A percentile compares a stretch with the other conserved stretches of the same genome.
These are phyloP conservation scores for Backusella tuberculispora DNA, from an alignment of 192 early-diverging fungal species.

Conservation along the genomic window DNA sequence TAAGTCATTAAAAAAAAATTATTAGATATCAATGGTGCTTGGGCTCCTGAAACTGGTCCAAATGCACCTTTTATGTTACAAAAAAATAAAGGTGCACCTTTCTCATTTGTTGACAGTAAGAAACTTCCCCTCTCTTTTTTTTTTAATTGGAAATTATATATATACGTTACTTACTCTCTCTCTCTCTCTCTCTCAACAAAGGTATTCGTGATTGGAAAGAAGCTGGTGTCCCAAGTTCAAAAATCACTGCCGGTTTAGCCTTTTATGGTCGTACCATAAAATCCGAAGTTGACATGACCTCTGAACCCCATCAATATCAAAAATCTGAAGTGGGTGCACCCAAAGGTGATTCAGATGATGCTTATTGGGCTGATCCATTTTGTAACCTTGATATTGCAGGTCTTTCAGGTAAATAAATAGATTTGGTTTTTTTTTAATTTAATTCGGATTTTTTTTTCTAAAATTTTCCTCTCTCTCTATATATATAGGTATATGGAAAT, in stretches of 20 bases:
- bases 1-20: no score
- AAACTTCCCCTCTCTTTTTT: slow-evolving; percentile 8
- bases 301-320: slow-evolving; percentile 42
- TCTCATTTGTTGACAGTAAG: slow-evolving; percentile 35
- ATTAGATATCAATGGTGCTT: slow-evolving; percentile 52
- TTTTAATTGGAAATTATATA: no score
- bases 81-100: slow-evolving; percentile 24
- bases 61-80: slow-evolving; percentile 59
- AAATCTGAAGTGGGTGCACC: slow-evolving; percentile 46
- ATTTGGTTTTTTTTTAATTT: background rate
- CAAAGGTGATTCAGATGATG: slow-evolving; percentile 60
- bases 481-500: slow-evolving; percentile 68
- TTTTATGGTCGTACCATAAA: slow-evolving; percentile 65
- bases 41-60: slow-evolving; percentile 60
- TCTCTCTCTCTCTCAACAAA: slow-evolving; percentile 27
- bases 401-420: slow-evolving; percentile 39
- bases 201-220: slow-evolving; percentile 56
- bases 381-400: slow-evolving; percentile 45
- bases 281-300: slow-evolving; percentile 39
- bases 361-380: slow-evolving; percentile 48
- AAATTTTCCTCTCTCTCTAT: no score
- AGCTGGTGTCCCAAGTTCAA: slow-evolving; percentile 61
- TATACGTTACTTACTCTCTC: slow-evolving; percentile 21
- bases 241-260: slow-evolving; percentile 60
- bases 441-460: background rate